Conservation (phyloP, 257 asterid genomes). For the Solanum microdontum region DNA sequence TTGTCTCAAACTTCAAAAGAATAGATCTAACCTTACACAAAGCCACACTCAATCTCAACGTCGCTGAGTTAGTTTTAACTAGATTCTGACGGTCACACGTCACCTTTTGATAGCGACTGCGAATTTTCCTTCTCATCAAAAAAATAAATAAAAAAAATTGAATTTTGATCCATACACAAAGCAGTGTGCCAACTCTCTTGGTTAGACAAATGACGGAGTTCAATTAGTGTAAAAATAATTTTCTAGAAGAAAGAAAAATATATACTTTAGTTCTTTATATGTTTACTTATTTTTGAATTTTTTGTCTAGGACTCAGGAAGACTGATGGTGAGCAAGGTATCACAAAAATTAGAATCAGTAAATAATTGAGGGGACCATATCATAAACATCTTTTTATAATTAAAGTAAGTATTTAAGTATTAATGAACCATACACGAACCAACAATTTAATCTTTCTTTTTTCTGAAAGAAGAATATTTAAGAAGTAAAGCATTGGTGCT, state of each 20-base stretch:
- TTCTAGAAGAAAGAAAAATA: background rate
- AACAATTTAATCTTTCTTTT: background rate
- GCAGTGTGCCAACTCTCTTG: background rate
- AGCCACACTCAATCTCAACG: background rate
- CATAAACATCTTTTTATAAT: background rate
- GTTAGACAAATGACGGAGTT: background rate
- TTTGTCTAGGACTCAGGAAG: background rate
- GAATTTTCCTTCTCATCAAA: too few species aligned
- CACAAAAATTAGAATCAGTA: background rate
- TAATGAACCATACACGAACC: background rate
- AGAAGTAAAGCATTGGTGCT: background rate
- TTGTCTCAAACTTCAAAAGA: too few species aligned
- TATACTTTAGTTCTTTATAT: background rate
- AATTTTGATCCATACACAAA: background rate
- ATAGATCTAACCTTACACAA: background rate
- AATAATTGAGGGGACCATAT: background rate
- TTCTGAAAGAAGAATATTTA: background rate
- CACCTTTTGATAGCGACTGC: background rate
- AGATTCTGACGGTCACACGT: background rate
- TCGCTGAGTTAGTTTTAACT: background rate
- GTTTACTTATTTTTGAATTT: background rate
- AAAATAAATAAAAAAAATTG: background rate
- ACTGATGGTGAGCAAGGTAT: background rate
- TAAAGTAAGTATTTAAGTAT: background rate
- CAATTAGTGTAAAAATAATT: background rate